A percentile compares a stretch with the other conserved stretches of the same genome.
phyloP scores from a whole-genome alignment of 139 green algal species.

The Pleodorina starrii region DNA sequence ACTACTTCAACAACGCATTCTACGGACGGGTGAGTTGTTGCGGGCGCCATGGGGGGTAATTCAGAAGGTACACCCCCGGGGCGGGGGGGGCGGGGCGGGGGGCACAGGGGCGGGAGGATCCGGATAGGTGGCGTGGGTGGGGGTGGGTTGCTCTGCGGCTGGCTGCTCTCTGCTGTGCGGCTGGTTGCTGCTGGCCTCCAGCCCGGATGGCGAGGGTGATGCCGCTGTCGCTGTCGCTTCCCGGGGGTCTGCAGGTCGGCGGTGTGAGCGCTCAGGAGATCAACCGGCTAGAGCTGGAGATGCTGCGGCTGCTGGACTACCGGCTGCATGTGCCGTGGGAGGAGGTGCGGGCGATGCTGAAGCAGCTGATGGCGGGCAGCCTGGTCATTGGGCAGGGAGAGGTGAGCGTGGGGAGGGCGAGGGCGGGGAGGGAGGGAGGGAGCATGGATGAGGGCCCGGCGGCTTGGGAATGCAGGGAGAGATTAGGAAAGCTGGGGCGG shows the following conservation, averaged over 20 bases:
- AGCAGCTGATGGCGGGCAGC: slow-evolving; percentile 32
- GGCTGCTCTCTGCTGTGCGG: too few relatives aligned
- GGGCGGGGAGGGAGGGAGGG: not conserved
- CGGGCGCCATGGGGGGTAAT: not conserved
- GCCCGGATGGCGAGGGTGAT: too few relatives aligned
- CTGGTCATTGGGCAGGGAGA: slow-evolving; percentile 36
- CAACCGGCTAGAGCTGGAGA: slow-evolving; percentile 84
- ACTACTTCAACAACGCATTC: slow-evolving; percentile 86
- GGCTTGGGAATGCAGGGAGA: too few relatives aligned
- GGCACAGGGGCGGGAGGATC: too few relatives aligned
- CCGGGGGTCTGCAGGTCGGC: slow-evolving; percentile 72
- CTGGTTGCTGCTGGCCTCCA: too few relatives aligned
- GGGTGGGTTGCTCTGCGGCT: too few relatives aligned
- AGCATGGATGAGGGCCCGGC: too few relatives aligned
- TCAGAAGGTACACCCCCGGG: too few relatives aligned
- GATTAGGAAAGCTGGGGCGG: too few relatives aligned
- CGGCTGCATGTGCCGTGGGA: slow-evolving; percentile 63
- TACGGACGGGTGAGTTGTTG: slow-evolving; percentile 71
- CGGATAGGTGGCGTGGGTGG: too few relatives aligned
- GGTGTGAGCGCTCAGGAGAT: slow-evolving; percentile 82
- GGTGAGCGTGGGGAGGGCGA: not conserved
- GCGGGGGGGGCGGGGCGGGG: too few relatives aligned
- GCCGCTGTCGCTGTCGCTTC: too few relatives aligned
- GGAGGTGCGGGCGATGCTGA: slow-evolving; percentile 6
- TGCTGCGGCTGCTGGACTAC: slow-evolving; percentile 81